Evolutionary conservation across 768 basidiomycete species (phyloP), one percentile per base, ranked within the genome.

Genomic region (Pleurotus platypus): DNA sequence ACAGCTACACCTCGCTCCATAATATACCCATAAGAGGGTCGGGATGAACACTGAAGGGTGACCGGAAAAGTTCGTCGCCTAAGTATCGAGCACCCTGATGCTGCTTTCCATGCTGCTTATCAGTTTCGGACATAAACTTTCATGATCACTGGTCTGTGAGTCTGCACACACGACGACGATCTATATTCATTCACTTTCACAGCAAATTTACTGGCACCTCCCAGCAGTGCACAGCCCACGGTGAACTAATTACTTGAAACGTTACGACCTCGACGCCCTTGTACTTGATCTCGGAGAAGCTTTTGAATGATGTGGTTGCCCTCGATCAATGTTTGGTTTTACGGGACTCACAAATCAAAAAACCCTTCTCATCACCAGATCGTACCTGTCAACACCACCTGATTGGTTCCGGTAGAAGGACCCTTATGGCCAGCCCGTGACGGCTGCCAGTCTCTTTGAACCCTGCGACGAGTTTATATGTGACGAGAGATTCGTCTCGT

Each of bases 241-340:
- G 20, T 15, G 46, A 26, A 16, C 4, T 48, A n/a, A 35, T 24
- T 16, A 22, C 13, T 38, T 54, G 51, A 54, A 54, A 54, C 51
- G 51, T 24, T 54, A 54, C 51, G 51, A 54, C 51, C 15, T 18
- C 18, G 22, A 37, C 22, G 13, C 51, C 38, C 35, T 24, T 39
- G 12, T 50, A 11, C 42, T 54, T 54, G 51, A 54, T 54, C 30
- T 35, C 11, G 30, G 51, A 39, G 39, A 42, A 50, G 30, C 49
- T 27, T 54, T 54, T 54, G 51, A 54, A 54, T 54, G 51, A 54
- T 54, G 37, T 54, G 51, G 51, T 26, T 35, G 49, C 27, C 13
- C 37, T 27, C 51, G 20, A 54, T 54, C 51, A 54, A 54, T 40
- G 16, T 54, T 18, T 42, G 16, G 16, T 24, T 26, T 26, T 48